A percentile compares a stretch with the other conserved stretches of the same genome.
phyloP scores from a whole-genome alignment of 805 yeast species.

The Ogataea paradorogensis region DNA sequence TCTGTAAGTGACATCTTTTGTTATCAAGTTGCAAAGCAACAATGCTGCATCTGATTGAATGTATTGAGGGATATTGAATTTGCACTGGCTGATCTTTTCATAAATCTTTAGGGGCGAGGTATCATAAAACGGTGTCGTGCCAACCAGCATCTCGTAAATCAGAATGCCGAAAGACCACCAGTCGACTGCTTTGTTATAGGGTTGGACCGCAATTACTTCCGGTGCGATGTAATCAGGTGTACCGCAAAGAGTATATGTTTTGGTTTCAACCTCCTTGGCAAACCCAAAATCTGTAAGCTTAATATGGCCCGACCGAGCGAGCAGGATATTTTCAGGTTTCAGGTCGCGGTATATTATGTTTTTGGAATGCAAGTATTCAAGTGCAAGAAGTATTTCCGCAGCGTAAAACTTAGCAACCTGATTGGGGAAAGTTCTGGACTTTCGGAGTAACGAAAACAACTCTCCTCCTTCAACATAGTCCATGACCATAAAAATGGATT shows the following conservation, averaged over 20 bases:
- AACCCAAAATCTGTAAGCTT: conserved; percentile 62
- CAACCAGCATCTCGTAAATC: conserved; percentile 60
- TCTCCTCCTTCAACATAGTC: conserved; percentile 67
- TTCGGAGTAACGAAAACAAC: conserved; percentile 51
- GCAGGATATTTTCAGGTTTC: conserved; percentile 58
- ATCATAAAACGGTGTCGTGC: conserved; percentile 61
- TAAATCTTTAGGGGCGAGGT: conserved; percentile 63
- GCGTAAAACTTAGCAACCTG: conserved; percentile 65
- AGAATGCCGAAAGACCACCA: conserved; percentile 66
- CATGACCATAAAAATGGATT: conserved; percentile 59
- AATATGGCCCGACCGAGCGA: conserved; percentile 59
- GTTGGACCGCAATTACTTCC: conserved; percentile 61
- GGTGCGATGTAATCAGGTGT: conserved; percentile 67
- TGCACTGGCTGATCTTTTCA: conserved; percentile 55
- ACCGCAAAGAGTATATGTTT: conserved; percentile 61
- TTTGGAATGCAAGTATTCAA: conserved; percentile 57
- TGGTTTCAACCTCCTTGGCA: conserved; percentile 59
- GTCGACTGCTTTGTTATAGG: conserved; percentile 60
- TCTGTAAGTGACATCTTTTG: conserved; percentile 53
- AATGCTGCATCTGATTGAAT: conserved; percentile 54
- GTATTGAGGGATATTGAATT: conserved; percentile 50
- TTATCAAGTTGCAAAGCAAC: conserved; percentile 48
- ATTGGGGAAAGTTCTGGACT: conserved; percentile 57
- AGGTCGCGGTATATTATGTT: conserved; percentile 60
- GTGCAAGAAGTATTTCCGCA: conserved; percentile 57